Evolutionary conservation across 2,329 filamentous ascomycete species (phyloP).

Genomic region (Lecanosticta acicola): DNA sequence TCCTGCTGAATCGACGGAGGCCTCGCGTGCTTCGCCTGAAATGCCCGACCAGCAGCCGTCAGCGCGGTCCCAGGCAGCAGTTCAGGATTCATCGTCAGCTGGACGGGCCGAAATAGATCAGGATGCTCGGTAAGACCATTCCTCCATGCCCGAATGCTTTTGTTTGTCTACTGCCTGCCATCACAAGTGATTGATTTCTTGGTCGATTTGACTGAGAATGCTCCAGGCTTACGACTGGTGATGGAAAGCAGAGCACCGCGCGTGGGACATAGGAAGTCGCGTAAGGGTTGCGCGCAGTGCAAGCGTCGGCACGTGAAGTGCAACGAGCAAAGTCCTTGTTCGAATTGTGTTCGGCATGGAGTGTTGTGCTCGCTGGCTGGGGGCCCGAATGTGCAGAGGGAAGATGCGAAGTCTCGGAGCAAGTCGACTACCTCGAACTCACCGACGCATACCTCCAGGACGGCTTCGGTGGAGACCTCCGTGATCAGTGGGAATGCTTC

Average conservation of each 20-base stretch:
- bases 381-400: conserved; percentile 26
- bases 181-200: no score
- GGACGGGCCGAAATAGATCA: no score
- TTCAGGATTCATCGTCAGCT: no score
- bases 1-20: no score
- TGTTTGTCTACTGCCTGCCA: no score
- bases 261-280: conserved; percentile 27
- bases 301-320: conserved; percentile 33
- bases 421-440: conserved; percentile 19
- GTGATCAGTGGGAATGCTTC: conserved; percentile 8
- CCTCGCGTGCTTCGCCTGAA: no score
- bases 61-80: no score
- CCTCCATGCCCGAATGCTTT: no score
- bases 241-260: conserved; percentile 26
- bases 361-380: conserved; percentile 30
- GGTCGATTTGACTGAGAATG: background rate
- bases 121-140: no score
- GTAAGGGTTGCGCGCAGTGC: conserved; percentile 30
- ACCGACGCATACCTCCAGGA: conserved; percentile 5
- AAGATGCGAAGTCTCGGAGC: conserved; percentile 24
- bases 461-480: conserved; percentile 15
- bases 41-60: no score
- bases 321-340: conserved; percentile 29
- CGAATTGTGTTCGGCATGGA: conserved; percentile 29
- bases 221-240: conserved; percentile 5